Base-by-base conservation (phyloP, 306 rosid species). In the Urtica urens region DNA sequence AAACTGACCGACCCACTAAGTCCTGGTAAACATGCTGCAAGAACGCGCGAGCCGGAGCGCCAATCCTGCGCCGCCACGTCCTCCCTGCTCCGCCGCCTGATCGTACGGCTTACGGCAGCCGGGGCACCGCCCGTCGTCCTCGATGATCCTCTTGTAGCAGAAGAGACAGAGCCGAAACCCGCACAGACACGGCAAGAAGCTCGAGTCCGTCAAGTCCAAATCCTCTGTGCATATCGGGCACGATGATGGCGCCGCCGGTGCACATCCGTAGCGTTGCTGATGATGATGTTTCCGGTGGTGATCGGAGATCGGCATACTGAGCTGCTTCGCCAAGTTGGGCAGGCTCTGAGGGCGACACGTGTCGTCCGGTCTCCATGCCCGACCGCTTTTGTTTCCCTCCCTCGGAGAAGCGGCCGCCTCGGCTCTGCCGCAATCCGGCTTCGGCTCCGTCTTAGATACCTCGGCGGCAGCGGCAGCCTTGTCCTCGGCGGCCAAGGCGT, bases 171-270 rank as follows among this genome's bases (percentile, higher is more conserved):
- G 87, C 76, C 93, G 73, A 59, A 81, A 90, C 24, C 99, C 96
- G 25, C 99, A 90, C 46, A 67, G 51, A 66, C 99, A 90, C 2
- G 99, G 99, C 52, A 79, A 41, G 51, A 90, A 90, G 53, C 94
- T 79, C 0, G 96, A 41, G 71, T 90, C 99, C 1, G 99, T 90
- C 55, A 77, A 48, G 65, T 90, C 99, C 38, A 90, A 78, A 64
- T 90, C 99, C 68, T 90, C 99, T 27, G 55, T 81, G 71, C 99
- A 90, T 53, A 90, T 85, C 27, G 99, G 99, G 62, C 99, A 85
- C 1, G 84, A 30, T 1, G 93, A 66, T 4, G 94, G 96, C 21
- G 60, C 59, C 95, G 87, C 79, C 13, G 81, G 68, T 60, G 83
- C 87, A 40, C 71, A 16, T 4, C 69, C 79, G 10, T 49, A 68